Evolutionary conservation across 1,139 yeast species (phyloP).

Genomic region (Candida sanyaensis): DNA sequence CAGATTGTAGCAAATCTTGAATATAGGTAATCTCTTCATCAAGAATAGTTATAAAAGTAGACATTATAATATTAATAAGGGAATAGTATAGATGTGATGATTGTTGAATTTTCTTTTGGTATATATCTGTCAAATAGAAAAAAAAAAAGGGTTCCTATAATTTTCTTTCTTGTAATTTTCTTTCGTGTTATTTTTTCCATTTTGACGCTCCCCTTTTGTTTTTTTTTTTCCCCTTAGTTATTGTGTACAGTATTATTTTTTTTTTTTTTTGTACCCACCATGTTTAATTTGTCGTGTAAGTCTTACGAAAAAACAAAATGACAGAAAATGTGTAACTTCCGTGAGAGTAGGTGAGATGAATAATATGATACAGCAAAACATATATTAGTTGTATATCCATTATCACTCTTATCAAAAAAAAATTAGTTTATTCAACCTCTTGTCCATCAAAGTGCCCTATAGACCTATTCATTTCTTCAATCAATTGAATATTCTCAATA

Average conservation of each 20-base stretch:
- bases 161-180: too few relatives aligned
- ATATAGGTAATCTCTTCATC: conserved; percentile 32
- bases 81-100: background rate
- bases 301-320: background rate
- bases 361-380: too few relatives aligned
- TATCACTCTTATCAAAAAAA: too few relatives aligned
- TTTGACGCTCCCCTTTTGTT: background rate
- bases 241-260: background rate
- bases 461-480: background rate
- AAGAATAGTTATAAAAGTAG: conserved; percentile 17
- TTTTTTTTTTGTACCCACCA: background rate
- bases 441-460: background rate
- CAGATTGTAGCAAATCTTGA: conserved; percentile 30
- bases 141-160: too few relatives aligned
- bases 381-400: too few relatives aligned
- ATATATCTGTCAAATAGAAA: too few relatives aligned
- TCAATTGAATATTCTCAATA: conserved; percentile 5
- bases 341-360: too few relatives aligned
- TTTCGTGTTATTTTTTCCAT: background rate
- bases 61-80: conserved; percentile 2
- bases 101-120: too few relatives aligned
- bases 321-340: too few relatives aligned
- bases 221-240: background rate
- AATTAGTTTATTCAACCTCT: too few relatives aligned
- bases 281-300: background rate